Base-by-base conservation (phyloP, 1,139 yeast genomes). In the Taphrina communis region DNA sequence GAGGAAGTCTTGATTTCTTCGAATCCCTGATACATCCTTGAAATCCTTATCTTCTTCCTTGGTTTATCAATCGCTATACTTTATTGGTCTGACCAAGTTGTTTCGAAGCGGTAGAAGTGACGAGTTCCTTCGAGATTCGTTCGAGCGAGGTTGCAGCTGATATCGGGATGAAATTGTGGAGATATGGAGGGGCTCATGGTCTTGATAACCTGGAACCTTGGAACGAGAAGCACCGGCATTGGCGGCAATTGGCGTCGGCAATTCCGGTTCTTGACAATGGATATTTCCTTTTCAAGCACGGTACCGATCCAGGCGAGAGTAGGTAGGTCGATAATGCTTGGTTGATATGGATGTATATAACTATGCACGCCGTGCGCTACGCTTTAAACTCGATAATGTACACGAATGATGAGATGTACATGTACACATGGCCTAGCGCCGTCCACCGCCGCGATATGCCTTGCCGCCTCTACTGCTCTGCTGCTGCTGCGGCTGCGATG, bases 381-480 rank as follows among this genome's bases (percentile, higher is more conserved):
- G 6, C 5, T 44, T 14, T 2, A 44, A 39, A 39, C 2, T 39
- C 31, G 4, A 25, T 25, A 25, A 25, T 25, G 31, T 25, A 25
- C 31, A 25, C 31, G 31, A 25, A 25, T 25, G 31, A 25, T 25
- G 31, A 25, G n/a, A 7, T 44, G n/a, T 17, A 44, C 48, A 17
- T 12, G 19, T 44, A 7, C 9, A 1, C n/a, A 14, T 17, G 8
- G 11, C 53, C 53, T 39, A 50, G 11, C 53, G 53, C 21, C 53
- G 19, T 21, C 62, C 62, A 8, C 67, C 67, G 19, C 67, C 67
- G 8, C 67, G 14, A 25, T 63, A 63, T 19, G 67, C 55, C 61
- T 63, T 63, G 55, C 67, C 67, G 19, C 67, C 67, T 12, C 59
- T 25, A 14, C 31, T 39, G 31, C 31, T 25, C 31, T 25, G 31